Base-by-base conservation (phyloP, 116 monocot species). In the Thalassia testudinum region DNA sequence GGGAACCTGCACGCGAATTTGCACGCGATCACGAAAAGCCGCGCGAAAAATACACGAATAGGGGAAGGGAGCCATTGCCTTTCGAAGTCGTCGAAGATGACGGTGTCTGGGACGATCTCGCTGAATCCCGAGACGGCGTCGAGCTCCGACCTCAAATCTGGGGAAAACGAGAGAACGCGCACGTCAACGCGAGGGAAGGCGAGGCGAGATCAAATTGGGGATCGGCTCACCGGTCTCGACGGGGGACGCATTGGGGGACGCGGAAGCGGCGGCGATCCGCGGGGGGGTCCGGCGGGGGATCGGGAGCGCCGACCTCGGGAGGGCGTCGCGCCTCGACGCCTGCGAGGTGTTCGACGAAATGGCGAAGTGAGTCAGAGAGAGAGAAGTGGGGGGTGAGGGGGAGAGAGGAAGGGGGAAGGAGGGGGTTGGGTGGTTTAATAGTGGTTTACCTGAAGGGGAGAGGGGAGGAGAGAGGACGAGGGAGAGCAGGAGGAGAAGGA, bases 91-190 rank as follows among this genome's bases (percentile, higher is more conserved):
- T 93, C 93, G 28, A 93, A 93, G 27, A 93, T 51, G 26, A 93
- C 87, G 7, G 87, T 93, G n/a, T 93, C 93, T 5, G 93, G 93
- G 1, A 93, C 93, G 45, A 93, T 84, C 78, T 93, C 81, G 62
- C 93, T 93, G 63, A 93, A 93, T 60, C 69, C 71, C 16, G 81
- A 81, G 27, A 93, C 84, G 0, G 78, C 83, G 25, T 93, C 93
- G 40, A 93, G 66, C 53, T 93, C 93, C 19, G 76, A 72, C 50
- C 51, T 81, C 50, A 73, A 24, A 26, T 65, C 87, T 81, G 54
- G n/a, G 24, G 21, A 42, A 62, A 18, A 21, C 1, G 3, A n/a
- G 15, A 27, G 10, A 37, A 12, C 16, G n/a, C 43, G 13, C 12
- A 5, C 28, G 20, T 34, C 26, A 45, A 15, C 8, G 37, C 12